phyloP scores from a whole-genome alignment of 2,329 filamentous ascomycete genomes.

The Gremmenia infestans region DNA sequence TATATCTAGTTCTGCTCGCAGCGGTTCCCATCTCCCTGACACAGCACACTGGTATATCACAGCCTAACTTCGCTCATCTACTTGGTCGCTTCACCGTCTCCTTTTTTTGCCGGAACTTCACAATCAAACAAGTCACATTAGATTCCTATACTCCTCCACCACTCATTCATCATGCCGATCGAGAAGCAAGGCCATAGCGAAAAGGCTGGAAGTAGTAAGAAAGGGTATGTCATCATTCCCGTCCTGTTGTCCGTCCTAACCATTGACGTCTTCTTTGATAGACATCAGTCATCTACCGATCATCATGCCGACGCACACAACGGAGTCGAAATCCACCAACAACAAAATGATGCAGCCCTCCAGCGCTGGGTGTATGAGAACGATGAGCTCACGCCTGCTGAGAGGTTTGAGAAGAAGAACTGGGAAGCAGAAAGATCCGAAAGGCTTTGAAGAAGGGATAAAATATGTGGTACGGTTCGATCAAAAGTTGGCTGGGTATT shows the following conservation, averaged over 20 bases:
- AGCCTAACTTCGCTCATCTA: too few relatives aligned
- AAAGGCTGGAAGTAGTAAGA: too few relatives aligned
- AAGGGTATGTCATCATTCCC: background rate
- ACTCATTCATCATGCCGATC: too few relatives aligned
- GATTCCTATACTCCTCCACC: too few relatives aligned
- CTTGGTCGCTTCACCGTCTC: too few relatives aligned
- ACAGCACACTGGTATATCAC: too few relatives aligned
- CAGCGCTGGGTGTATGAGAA: slow-evolving; percentile 6
- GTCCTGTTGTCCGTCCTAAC: too few relatives aligned
- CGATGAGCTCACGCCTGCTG: slow-evolving; percentile 7
- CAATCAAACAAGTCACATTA: too few relatives aligned
- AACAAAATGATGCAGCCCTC: background rate
- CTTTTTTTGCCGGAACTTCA: too few relatives aligned
- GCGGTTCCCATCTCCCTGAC: too few relatives aligned
- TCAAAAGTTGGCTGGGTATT: background rate
- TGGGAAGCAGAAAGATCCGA: background rate
- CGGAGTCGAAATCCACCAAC: background rate
- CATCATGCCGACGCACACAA: background rate
- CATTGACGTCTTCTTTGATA: background rate
- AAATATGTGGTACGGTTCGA: background rate
- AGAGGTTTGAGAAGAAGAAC: slow-evolving; percentile 11
- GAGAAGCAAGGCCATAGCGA: too few relatives aligned
- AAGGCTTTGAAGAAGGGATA: background rate
- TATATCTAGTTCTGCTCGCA: too few relatives aligned
- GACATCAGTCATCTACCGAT: background rate